These are phyloP conservation scores for Pouteria glomerata DNA, from an alignment of 148 eudicot genomes.

Conservation along the genomic window DNA sequence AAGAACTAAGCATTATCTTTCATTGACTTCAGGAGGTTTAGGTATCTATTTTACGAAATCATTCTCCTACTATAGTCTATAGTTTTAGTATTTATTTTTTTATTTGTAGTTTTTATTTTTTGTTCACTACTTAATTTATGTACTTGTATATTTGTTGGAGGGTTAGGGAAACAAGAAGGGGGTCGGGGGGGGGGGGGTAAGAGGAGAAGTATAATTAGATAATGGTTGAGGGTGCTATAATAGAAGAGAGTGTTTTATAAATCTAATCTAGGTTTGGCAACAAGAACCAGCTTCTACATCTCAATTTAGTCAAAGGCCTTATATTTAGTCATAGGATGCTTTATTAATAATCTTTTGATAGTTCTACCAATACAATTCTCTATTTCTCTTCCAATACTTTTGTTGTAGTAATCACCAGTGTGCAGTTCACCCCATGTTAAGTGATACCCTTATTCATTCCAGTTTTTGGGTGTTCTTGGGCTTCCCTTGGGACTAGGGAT, in stretches of 20 bases:
- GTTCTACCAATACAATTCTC: too few relatives aligned
- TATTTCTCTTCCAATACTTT: too few relatives aligned
- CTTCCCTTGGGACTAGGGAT: too few relatives aligned
- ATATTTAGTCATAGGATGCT: background rate
- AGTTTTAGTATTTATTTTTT: background rate
- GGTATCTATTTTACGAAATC: slow-evolving; percentile 40
- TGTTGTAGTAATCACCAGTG: too few relatives aligned
- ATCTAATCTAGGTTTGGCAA: background rate
- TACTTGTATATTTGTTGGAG: background rate
- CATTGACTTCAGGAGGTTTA: slow-evolving; percentile 84
- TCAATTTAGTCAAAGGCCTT: background rate
- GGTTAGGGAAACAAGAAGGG: too few relatives aligned
- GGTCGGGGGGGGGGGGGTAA: too few relatives aligned
- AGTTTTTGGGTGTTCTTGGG: too few relatives aligned
- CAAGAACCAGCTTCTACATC: background rate
- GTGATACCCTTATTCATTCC: too few relatives aligned
- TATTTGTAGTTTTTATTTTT: background rate
- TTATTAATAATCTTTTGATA: too few relatives aligned
- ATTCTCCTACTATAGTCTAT: background rate
- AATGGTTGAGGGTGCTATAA: too few relatives aligned
- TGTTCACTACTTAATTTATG: background rate
- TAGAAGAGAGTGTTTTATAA: too few relatives aligned
- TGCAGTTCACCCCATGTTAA: too few relatives aligned
- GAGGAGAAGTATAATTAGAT: background rate
- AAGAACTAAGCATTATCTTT: slow-evolving; percentile 82